Conservation (phyloP, 148 eudicot genomes). For the Nyssa sinensis region DNA sequence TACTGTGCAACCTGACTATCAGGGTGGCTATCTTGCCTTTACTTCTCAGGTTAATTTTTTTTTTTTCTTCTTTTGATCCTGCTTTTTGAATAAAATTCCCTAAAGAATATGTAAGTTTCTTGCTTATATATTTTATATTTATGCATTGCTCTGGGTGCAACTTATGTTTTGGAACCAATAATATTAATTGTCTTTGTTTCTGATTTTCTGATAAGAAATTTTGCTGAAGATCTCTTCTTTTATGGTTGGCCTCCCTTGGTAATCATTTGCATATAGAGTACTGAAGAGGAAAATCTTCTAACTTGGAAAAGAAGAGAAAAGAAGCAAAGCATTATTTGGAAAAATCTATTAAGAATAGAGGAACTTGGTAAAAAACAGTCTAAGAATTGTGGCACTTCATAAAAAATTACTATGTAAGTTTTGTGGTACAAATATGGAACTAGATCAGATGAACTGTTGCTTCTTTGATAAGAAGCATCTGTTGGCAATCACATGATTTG, state of each 20-base stretch:
- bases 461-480: not conserved
- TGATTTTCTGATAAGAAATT: not conserved
- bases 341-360: no score
- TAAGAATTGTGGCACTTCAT: no score
- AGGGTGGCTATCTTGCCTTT: slow-evolving; percentile 91
- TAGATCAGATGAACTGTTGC: not conserved
- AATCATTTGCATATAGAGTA: not conserved
- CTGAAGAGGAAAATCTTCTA: not conserved
- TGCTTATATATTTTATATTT: not conserved
- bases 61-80: slow-evolving; percentile 10
- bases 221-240: not conserved
- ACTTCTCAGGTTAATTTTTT: slow-evolving; percentile 60
- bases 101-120: not conserved
- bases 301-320: not conserved
- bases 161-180: not conserved
- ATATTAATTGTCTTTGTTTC: not conserved
- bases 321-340: not conserved
- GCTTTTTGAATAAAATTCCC: not conserved
- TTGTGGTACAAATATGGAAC: no score
- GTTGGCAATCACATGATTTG: not conserved
- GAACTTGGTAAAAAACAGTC: no score
- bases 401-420: not conserved
- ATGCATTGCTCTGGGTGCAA: not conserved
- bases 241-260: not conserved
- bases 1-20: slow-evolving; percentile 60